Conservation (phyloP, 345 rosid genomes). For the Brassica cretica region DNA sequence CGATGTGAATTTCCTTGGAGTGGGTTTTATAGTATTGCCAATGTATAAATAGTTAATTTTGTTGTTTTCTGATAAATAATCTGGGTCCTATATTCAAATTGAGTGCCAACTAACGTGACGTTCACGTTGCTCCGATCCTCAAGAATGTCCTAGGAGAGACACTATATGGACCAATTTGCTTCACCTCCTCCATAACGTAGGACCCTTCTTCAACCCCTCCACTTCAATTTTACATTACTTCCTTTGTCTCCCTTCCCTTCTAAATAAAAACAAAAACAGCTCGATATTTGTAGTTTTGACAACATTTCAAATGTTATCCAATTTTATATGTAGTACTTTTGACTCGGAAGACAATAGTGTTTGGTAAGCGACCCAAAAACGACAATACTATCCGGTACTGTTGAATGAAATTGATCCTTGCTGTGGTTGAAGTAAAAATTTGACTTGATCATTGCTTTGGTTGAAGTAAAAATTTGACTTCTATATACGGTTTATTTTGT, state of each 20-base stretch:
- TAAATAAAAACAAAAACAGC: slow-evolving; percentile 21
- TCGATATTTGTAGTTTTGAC: slow-evolving; percentile 10
- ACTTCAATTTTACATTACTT: slow-evolving; percentile 18
- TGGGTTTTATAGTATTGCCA: slow-evolving; percentile 37
- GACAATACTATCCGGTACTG: background rate
- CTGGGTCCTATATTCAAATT: slow-evolving; percentile 10
- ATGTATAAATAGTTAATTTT: slow-evolving; percentile 16
- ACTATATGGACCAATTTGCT: slow-evolving; percentile 38
- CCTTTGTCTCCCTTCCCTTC: slow-evolving; percentile 21
- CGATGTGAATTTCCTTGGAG: slow-evolving; percentile 35
- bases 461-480: background rate
- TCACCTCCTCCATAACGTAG: slow-evolving; percentile 44
- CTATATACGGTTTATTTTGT: too few relatives aligned
- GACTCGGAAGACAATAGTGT: slow-evolving; percentile 23
- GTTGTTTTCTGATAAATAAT: background rate
- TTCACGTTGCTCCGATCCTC: slow-evolving; percentile 39
- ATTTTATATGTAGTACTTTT: slow-evolving; percentile 29
- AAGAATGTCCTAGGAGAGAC: slow-evolving; percentile 36
- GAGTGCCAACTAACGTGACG: slow-evolving; percentile 41
- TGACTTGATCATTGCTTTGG: background rate
- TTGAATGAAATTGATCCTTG: background rate
- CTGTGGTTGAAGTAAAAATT: background rate
- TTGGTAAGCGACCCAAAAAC: background rate
- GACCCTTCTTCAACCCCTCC: slow-evolving; percentile 34
- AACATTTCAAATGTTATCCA: slow-evolving; percentile 28